A percentile compares a stretch with the other conserved stretches of the same genome.
Evolutionary conservation across 192 early-diverging fungal genomes (phyloP).

Genomic region (Radiomyces spectabilis): DNA sequence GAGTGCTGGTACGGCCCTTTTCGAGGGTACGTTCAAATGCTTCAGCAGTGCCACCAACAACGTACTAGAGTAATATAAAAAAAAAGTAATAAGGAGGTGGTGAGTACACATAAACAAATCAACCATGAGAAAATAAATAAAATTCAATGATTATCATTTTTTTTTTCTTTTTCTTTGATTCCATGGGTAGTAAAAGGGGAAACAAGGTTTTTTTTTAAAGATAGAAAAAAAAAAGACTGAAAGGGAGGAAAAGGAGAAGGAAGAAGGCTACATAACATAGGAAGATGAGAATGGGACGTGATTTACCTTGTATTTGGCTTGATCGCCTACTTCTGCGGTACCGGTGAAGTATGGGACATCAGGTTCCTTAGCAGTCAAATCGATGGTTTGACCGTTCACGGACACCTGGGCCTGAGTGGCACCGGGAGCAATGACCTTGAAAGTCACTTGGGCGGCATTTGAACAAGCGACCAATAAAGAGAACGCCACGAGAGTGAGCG

Average conservation of each 20-base stretch:
- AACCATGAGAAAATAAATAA: neutral
- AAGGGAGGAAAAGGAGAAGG: no score
- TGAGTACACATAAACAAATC: neutral
- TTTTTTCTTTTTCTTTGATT: neutral
- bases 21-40: conserved; percentile 24
- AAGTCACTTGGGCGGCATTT: conserved; percentile 28
- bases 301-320: conserved; percentile 20
- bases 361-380: conserved; percentile 18
- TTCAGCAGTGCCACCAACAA: conserved; percentile 19
- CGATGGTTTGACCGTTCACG: conserved; percentile 18
- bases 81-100: neutral
- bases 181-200: no score
- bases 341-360: conserved; percentile 28
- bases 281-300: no score
- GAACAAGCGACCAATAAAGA: neutral
- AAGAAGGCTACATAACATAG: no score
- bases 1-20: conserved; percentile 7
- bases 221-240: no score
- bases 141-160: neutral
- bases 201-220: no score
- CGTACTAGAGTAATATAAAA: conserved; percentile 8
- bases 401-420: conserved; percentile 26
- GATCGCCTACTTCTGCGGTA: conserved; percentile 6
- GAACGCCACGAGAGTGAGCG: conserved; percentile 3
- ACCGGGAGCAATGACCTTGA: conserved; percentile 29